phyloP scores from a whole-genome alignment of 257 asterid genomes.

The Penstemon davidsonii region DNA sequence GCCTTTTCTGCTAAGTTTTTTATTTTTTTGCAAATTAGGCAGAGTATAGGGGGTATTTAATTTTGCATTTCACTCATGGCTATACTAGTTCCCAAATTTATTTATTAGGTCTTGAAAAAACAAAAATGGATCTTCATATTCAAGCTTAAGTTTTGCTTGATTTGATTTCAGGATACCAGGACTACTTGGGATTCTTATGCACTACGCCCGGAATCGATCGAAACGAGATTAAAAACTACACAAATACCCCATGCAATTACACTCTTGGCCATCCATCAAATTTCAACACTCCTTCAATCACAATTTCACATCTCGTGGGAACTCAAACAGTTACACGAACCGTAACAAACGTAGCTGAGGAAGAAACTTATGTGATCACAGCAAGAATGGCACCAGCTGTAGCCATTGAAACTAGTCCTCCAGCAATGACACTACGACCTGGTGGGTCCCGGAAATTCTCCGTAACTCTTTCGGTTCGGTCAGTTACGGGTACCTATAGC shows the following conservation, averaged over 20 bases:
- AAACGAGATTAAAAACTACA: slow-evolving; percentile 66
- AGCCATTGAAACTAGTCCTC: slow-evolving; percentile 85
- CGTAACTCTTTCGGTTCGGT: slow-evolving; percentile 71
- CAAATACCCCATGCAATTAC: slow-evolving; percentile 83
- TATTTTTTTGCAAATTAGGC: too few species aligned
- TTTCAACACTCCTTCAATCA: slow-evolving; percentile 79
- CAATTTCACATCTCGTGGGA: slow-evolving; percentile 89
- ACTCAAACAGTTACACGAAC: slow-evolving; percentile 76
- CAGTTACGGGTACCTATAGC: slow-evolving; percentile 78
- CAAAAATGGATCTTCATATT: background rate
- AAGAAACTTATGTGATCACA: slow-evolving; percentile 84
- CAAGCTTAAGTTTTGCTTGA: slow-evolving; percentile 19
- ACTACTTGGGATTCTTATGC: slow-evolving; percentile 94
- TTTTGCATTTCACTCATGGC: too few species aligned
- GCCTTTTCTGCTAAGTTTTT: too few species aligned
- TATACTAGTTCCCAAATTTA: too few species aligned
- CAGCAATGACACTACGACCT: slow-evolving; percentile 91
- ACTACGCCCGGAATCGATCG: slow-evolving; percentile 77
- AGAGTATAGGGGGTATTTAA: too few species aligned
- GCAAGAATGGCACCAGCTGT: slow-evolving; percentile 89
- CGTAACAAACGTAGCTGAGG: slow-evolving; percentile 77
- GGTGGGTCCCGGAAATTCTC: slow-evolving; percentile 66
- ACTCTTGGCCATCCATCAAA: slow-evolving; percentile 86
- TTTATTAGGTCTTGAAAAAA: background rate
- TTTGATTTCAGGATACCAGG: slow-evolving; percentile 61